Conservation (phyloP, 768 basidiomycete genomes). For the Filobasidium floriforme region DNA sequence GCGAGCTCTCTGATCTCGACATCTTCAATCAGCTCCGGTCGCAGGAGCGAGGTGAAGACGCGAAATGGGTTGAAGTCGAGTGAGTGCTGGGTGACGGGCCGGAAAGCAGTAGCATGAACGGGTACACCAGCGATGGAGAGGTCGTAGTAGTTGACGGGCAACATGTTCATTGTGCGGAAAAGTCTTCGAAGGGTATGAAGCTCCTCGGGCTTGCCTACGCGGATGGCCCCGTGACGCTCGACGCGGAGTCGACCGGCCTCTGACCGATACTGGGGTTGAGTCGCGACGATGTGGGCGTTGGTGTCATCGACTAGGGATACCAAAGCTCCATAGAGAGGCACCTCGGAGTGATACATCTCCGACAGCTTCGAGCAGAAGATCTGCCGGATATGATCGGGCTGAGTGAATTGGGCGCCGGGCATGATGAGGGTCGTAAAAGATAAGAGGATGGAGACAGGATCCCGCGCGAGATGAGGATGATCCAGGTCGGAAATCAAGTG, state of each 20-base stretch:
- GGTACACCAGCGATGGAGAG: constrained; percentile 36
- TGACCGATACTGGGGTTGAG: neutral
- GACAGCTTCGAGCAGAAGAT: constrained; percentile 30
- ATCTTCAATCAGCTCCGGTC: constrained; percentile 34
- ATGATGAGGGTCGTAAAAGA: neutral
- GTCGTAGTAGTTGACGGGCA: constrained; percentile 41
- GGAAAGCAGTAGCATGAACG: constrained; percentile 40
- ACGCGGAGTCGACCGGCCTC: constrained; percentile 26
- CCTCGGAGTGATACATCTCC: constrained; percentile 36
- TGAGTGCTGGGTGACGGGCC: constrained; percentile 27
- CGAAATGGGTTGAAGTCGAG: constrained; percentile 37
- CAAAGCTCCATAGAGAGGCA: constrained; percentile 40
- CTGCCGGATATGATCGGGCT: constrained; percentile 25
- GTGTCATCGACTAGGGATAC: constrained; percentile 36
- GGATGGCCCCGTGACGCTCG: constrained; percentile 41
- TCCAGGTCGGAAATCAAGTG: no score
- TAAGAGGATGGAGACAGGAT: neutral
- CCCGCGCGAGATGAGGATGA: neutral
- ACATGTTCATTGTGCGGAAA: constrained; percentile 35
- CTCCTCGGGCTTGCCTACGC: constrained; percentile 33
- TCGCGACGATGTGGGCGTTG: constrained; percentile 21
- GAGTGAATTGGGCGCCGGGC: constrained; percentile 1
- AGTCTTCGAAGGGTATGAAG: constrained; percentile 30
- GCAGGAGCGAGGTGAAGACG: constrained; percentile 36
- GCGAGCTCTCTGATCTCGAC: constrained; percentile 25